Evolutionary conservation across 2,329 filamentous ascomycete genomes (phyloP), one percentile per base, ranked within the genome.

Genomic region (Colletotrichum ledebouriae): DNA sequence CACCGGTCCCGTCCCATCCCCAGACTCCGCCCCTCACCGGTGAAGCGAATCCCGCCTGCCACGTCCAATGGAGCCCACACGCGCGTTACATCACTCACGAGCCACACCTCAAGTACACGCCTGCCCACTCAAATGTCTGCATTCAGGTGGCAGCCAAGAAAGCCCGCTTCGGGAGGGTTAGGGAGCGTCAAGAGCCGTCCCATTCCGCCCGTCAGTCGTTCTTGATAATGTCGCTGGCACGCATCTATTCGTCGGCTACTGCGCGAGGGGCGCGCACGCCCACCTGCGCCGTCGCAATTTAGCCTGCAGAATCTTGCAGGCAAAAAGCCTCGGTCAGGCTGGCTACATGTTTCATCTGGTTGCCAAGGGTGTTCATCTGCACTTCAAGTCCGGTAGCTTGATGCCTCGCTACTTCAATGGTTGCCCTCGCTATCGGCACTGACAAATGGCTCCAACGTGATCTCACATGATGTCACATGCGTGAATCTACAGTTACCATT

Each of bases 1-100:
- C 66, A 68, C 66, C 66, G 66, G 66, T 68, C 49, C 49, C 55
- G 66, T 66, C 55, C 61, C 61, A 61, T 68, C 66, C 66, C 66
- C 60, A 65, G 47, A 11, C 52, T 33, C 59, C 59, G 64, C 64
- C 61, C 66, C 66, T 68, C 66, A 68, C 66, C 66, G 66, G 66
- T 68, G 55, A 68, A 42, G 56, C 47, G 34, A 59, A 50, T 50
- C 55, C 60, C 61, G 37, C 65, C 55, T 65, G 61, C 65, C 61
- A 65, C 46, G 52, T 37, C 33, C 37, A 46, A 39, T 60, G 25
- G 33, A 17, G 22, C 46, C 33, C 56, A 47, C 47, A 41, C 33
- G 29, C 33, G 37, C 34, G n/a, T 17, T 41, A 65, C 29, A 46
- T 39, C 37, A 10, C 52, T 58, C 59, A 53, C 52, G 53, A 65